Conservation (phyloP, 129 eudicot genomes). For the Dittrichia graveolens region DNA sequence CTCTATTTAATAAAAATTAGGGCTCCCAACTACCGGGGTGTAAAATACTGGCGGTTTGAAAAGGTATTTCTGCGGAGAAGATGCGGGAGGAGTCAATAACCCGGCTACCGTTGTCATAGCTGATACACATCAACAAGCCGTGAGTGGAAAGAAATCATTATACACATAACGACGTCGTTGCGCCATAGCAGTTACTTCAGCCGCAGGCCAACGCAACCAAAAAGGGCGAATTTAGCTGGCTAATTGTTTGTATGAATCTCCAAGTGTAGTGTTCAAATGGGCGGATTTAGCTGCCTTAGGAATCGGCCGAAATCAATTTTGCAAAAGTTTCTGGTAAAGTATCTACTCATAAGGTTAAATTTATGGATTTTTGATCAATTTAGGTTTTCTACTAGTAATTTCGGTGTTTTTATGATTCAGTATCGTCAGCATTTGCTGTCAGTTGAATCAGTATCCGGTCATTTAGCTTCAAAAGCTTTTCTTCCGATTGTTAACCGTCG, state of each 20-base stretch:
- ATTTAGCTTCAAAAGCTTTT: conserved; percentile 20
- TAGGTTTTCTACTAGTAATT: not conserved
- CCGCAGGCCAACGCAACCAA: conserved; percentile 5
- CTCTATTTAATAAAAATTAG: no score
- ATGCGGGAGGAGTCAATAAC: no score
- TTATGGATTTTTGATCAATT: not conserved
- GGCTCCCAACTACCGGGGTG: no score
- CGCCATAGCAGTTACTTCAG: not conserved
- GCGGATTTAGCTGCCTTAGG: conserved; percentile 30
- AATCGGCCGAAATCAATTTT: conserved; percentile 32
- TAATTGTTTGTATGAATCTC: conserved; percentile 4
- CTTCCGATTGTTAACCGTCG: conserved; percentile 24
- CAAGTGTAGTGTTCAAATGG: conserved; percentile 21
- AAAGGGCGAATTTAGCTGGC: not conserved
- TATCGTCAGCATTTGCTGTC: conserved; percentile 35
- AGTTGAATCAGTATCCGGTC: conserved; percentile 28
- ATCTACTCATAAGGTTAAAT: not conserved
- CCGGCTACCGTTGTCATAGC: no score
- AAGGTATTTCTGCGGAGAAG: no score
- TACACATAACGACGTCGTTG: not conserved
- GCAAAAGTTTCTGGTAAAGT: conserved; percentile 30
- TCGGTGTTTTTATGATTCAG: conserved; percentile 32
- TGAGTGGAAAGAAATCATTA: conserved; percentile 12
- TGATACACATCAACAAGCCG: no score
- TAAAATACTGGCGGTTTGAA: no score